Conservation (phyloP, 1,284 basidiomycete genomes). For the Boletus austroedulis region DNA sequence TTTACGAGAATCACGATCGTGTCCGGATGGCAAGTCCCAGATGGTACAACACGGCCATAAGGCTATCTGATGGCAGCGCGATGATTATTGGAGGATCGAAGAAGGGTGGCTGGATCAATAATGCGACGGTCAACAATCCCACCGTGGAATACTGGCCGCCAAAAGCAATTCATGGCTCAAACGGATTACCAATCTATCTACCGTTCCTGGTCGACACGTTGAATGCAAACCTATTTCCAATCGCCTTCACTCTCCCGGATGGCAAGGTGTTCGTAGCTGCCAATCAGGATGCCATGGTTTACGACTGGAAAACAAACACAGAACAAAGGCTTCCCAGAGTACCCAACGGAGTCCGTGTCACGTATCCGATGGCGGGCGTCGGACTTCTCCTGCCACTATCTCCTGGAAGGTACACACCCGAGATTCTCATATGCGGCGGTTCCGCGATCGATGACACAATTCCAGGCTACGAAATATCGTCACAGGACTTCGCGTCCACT, state of each 20-base stretch:
- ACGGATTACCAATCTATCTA: conserved; percentile 60
- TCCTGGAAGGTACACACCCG: conserved; percentile 62
- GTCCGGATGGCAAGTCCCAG: conserved; percentile 70
- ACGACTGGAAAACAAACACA: conserved; percentile 66
- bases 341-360: conserved; percentile 78
- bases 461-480: conserved; percentile 60
- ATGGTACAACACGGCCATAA: conserved; percentile 73
- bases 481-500: conserved; percentile 65
- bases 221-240: conserved; percentile 79
- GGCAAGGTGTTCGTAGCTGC: conserved; percentile 76
- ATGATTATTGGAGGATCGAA: conserved; percentile 81
- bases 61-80: conserved; percentile 72
- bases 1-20: conserved; percentile 63
- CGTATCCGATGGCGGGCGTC: conserved; percentile 79
- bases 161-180: conserved; percentile 62
- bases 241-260: conserved; percentile 71
- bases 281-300: conserved; percentile 77
- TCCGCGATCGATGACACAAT: conserved; percentile 63
- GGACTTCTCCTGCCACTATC: conserved; percentile 69
- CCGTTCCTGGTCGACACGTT: conserved; percentile 71
- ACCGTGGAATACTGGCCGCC: conserved; percentile 80
- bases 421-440: conserved; percentile 78
- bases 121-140: conserved; percentile 74
- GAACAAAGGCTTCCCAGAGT: conserved; percentile 66
- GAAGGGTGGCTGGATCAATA: conserved; percentile 81